Evolutionary conservation across 441 rosid species (phyloP).

Genomic region (Brassica hybrid): DNA sequence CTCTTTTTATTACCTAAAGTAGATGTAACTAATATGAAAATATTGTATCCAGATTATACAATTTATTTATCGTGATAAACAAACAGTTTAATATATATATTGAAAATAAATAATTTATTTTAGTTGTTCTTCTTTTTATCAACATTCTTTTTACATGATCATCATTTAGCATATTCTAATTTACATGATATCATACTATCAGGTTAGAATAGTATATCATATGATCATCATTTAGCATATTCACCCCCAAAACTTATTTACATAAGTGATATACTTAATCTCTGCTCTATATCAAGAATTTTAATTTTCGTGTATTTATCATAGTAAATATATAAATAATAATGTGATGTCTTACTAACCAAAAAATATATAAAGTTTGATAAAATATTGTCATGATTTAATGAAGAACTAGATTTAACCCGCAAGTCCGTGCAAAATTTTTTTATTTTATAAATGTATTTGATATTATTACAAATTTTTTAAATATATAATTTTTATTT

Average conservation of each 20-base stretch:
- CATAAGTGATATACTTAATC: not conserved
- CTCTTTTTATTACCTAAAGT: not conserved
- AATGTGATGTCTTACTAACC: not conserved
- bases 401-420: no score
- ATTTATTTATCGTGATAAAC: not conserved
- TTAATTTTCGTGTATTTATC: not conserved
- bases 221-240: not conserved
- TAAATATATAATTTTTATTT: no score
- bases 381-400: not conserved
- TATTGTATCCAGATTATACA: not conserved
- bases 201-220: not conserved
- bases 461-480: no score
- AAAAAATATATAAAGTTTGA: not conserved
- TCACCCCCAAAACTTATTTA: not conserved
- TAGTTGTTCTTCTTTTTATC: not conserved
- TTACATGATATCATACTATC: not conserved
- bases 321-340: no score
- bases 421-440: no score
- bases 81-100: not conserved
- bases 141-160: no score
- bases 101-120: no score
- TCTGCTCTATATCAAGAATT: not conserved
- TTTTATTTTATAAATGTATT: no score
- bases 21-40: slow-evolving; percentile 1
- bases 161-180: no score